Conservation (phyloP, 768 basidiomycete species). For the Hygrocybe coccinea region DNA sequence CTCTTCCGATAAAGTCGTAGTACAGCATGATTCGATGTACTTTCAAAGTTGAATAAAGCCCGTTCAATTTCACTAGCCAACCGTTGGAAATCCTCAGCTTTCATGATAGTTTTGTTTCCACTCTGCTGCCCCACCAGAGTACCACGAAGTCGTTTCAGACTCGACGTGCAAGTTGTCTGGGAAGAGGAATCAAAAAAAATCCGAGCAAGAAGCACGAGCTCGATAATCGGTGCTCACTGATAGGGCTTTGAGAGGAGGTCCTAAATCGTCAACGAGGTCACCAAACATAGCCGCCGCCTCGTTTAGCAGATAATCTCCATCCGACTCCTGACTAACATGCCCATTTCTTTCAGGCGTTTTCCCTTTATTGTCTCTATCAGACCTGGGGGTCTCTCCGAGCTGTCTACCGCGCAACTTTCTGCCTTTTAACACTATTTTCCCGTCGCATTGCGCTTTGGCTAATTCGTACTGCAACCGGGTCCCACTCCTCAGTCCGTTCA, state of each 20-base stretch:
- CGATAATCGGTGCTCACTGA: constrained; percentile 45
- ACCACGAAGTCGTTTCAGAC: constrained; percentile 59
- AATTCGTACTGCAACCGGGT: constrained; percentile 81
- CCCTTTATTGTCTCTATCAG: constrained; percentile 10
- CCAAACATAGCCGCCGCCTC: constrained; percentile 73
- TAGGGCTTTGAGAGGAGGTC: constrained; percentile 68
- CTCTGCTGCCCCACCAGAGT: constrained; percentile 42
- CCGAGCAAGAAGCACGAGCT: background rate
- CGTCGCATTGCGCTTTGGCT: constrained; percentile 45
- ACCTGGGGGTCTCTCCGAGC: constrained; percentile 8
- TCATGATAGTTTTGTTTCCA: constrained; percentile 34
- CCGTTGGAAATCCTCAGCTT: constrained; percentile 58
- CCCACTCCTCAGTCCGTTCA: constrained; percentile 83
- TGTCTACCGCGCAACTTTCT: constrained; percentile 19
- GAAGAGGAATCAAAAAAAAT: background rate
- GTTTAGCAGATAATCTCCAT: constrained; percentile 42
- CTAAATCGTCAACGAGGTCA: constrained; percentile 73
- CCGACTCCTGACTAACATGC: constrained; percentile 29
- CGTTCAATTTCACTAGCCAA: constrained; percentile 63
- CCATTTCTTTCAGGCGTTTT: constrained; percentile 27
- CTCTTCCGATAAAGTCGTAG: constrained; percentile 64
- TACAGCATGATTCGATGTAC: constrained; percentile 79
- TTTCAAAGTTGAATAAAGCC: constrained; percentile 70
- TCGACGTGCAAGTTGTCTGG: constrained; percentile 56
- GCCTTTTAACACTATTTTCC: constrained; percentile 26